Conservation (phyloP, 352 stramenopile species). For the Phytophthora lateralis region DNA sequence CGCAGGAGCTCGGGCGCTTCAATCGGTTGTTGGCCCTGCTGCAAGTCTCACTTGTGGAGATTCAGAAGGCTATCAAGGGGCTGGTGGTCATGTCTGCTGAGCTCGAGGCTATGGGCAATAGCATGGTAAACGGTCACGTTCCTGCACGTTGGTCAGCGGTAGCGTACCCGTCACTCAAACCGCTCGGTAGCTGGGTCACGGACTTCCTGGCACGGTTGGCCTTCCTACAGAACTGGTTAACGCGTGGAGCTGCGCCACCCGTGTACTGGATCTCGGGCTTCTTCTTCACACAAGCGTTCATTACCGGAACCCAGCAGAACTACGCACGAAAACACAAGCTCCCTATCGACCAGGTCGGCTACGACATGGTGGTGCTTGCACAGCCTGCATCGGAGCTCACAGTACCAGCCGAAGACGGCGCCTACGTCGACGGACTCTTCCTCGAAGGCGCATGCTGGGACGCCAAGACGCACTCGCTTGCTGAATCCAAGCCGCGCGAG, state of each 20-base stretch:
- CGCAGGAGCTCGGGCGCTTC: conserved; percentile 92
- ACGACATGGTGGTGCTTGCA: conserved; percentile 87
- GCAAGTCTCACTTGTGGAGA: conserved; percentile 79
- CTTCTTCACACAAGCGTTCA: conserved; percentile 95
- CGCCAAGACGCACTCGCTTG: conserved; percentile 57
- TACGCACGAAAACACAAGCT: conserved; percentile 91
- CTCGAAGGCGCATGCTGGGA: conserved; percentile 92
- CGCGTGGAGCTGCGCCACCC: conserved; percentile 65
- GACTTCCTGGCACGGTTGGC: conserved; percentile 88
- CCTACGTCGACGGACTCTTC: conserved; percentile 91
- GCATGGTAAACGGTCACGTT: conserved; percentile 93
- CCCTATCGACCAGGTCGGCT: conserved; percentile 91
- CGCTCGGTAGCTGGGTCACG: conserved; percentile 91
- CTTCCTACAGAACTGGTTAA: conserved; percentile 87
- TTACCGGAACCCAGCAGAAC: conserved; percentile 94
- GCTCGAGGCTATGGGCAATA: conserved; percentile 93
- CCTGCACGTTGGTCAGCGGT: conserved; percentile 81
- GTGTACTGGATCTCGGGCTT: conserved; percentile 95
- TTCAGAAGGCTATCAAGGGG: conserved; percentile 92
- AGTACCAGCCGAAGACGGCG: conserved; percentile 80
- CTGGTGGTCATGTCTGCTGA: conserved; percentile 93
- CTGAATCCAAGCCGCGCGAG: conserved; percentile 86
- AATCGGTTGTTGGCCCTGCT: conserved; percentile 88
- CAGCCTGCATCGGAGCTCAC: conserved; percentile 46
- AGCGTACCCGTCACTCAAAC: conserved; percentile 93